Evolutionary conservation across 2,329 filamentous ascomycete genomes (phyloP).

Genomic region (Bertia moriformis): DNA sequence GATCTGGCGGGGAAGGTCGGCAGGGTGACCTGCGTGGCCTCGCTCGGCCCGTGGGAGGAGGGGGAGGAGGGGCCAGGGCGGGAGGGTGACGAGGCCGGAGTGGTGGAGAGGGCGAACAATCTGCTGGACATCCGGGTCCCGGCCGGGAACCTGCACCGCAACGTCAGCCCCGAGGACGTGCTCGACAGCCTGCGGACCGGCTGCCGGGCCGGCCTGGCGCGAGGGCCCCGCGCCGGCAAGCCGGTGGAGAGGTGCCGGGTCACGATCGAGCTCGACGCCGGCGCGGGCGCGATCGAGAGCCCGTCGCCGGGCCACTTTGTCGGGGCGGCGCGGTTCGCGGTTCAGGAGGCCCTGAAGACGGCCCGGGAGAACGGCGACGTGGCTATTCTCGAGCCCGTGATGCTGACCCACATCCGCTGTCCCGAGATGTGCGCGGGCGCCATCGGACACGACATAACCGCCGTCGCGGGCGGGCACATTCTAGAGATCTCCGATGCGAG

Average conservation of each 20-base stretch:
- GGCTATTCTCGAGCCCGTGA: slow-evolving; percentile 78
- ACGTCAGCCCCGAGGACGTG: slow-evolving; percentile 29
- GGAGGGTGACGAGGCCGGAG: slow-evolving; percentile 25
- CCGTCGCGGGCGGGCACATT: slow-evolving; percentile 59
- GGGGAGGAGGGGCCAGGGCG: slow-evolving; percentile 17
- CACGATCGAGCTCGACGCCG: slow-evolving; percentile 52
- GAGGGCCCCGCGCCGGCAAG: slow-evolving; percentile 68
- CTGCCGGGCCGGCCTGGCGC: slow-evolving; percentile 65
- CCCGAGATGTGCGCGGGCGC: slow-evolving; percentile 68
- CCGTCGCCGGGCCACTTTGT: slow-evolving; percentile 57
- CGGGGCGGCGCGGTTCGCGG: slow-evolving; percentile 44
- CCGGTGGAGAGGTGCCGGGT: slow-evolving; percentile 67
- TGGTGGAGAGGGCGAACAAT: slow-evolving; percentile 73
- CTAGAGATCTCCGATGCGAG: slow-evolving; percentile 56
- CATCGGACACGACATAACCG: slow-evolving; percentile 70
- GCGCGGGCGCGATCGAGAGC: slow-evolving; percentile 45
- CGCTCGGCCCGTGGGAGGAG: slow-evolving; percentile 44
- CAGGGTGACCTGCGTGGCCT: slow-evolving; percentile 61
- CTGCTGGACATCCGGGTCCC: slow-evolving; percentile 39
- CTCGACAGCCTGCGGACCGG: slow-evolving; percentile 32
- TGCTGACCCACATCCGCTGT: slow-evolving; percentile 75
- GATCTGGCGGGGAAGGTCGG: slow-evolving; percentile 67
- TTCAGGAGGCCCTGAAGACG: slow-evolving; percentile 53
- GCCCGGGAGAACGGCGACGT: slow-evolving; percentile 39
- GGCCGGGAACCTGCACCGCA: slow-evolving; percentile 35